A percentile compares a stretch with the other conserved stretches of the same genome.
phyloP scores from a whole-genome alignment of 768 basidiomycete species.

The Suillus bovinus region DNA sequence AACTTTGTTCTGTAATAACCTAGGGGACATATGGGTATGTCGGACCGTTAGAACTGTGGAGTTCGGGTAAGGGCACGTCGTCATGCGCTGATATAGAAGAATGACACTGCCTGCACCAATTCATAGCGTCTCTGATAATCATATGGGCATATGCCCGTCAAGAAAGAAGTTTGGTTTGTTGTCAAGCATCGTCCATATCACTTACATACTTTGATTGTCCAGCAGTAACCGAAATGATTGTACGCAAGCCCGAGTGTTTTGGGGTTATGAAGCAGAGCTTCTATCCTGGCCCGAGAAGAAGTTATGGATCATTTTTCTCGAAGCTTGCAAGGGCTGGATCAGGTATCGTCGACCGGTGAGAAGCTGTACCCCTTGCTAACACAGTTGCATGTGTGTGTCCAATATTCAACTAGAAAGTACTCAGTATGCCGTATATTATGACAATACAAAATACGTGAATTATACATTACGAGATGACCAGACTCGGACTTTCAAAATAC shows the following conservation, averaged over 20 bases:
- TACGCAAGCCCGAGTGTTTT: background rate
- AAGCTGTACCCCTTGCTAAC: background rate
- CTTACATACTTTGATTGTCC: background rate
- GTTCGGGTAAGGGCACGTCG: background rate
- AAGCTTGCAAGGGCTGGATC: background rate
- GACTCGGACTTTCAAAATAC: constrained; percentile 38
- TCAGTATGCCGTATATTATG: background rate
- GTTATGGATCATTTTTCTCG: background rate
- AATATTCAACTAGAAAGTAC: background rate
- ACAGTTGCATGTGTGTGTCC: background rate
- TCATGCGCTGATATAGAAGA: background rate
- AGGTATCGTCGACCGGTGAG: background rate
- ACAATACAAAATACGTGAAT: background rate
- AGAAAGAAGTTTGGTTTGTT: background rate
- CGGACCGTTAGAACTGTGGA: constrained; percentile 1
- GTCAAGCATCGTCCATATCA: background rate
- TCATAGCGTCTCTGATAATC: background rate
- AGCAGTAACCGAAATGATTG: background rate
- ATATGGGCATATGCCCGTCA: background rate
- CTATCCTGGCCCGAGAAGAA: background rate
- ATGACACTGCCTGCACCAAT: background rate
- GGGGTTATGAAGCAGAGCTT: background rate
- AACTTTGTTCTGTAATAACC: background rate
- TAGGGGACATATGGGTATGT: background rate
- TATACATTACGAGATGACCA: constrained; percentile 56